Percentiles rank a stretch among this genome's conserved stretches.
Evolutionary conservation across 164 flowering plant species (phyloP).

Genomic region (Sextonia rubra): DNA sequence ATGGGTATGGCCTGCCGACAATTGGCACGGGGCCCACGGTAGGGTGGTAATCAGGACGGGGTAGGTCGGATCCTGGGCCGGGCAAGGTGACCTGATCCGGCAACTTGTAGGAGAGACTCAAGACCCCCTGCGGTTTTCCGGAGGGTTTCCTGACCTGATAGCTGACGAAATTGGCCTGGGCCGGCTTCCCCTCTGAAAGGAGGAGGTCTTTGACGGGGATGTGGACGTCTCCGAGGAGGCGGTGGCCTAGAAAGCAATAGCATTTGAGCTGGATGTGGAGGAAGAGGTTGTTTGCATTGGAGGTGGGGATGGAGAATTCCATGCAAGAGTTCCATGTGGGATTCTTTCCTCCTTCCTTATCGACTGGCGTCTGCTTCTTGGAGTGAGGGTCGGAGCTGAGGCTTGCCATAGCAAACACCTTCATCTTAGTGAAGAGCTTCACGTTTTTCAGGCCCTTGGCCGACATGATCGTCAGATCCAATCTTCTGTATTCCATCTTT

Average conservation of each 20-base stretch:
- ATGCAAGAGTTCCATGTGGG: slow-evolving; percentile 50
- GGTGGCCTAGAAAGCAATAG: slow-evolving; percentile 40
- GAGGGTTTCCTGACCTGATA: slow-evolving; percentile 46
- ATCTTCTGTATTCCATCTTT: slow-evolving; percentile 22
- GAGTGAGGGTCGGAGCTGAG: slow-evolving; percentile 19
- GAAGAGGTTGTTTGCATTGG: slow-evolving; percentile 21
- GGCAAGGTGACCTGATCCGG: slow-evolving; percentile 19
- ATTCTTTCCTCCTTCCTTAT: slow-evolving; percentile 32
- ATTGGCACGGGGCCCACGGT: background rate
- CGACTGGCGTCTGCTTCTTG: slow-evolving; percentile 20
- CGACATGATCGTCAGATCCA: slow-evolving; percentile 24
- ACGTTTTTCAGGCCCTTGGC: slow-evolving; percentile 31
- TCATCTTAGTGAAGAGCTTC: slow-evolving; percentile 28
- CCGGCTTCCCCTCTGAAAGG: slow-evolving; percentile 3
- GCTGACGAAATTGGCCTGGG: slow-evolving; percentile 21
- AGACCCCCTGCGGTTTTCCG: slow-evolving; percentile 48
- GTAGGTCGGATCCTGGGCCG: background rate
- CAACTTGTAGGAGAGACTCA: slow-evolving; percentile 47
- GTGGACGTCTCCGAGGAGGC: slow-evolving; percentile 47
- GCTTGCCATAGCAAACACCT: slow-evolving; percentile 22
- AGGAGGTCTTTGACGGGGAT: slow-evolving; percentile 53
- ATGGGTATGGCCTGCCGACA: background rate
- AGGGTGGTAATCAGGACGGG: background rate
- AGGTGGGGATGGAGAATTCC: slow-evolving; percentile 39
- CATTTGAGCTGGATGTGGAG: slow-evolving; percentile 27